Base-by-base conservation (phyloP, 495 filamentous ascomycete genomes). In the Parachaetomium inaequale region DNA sequence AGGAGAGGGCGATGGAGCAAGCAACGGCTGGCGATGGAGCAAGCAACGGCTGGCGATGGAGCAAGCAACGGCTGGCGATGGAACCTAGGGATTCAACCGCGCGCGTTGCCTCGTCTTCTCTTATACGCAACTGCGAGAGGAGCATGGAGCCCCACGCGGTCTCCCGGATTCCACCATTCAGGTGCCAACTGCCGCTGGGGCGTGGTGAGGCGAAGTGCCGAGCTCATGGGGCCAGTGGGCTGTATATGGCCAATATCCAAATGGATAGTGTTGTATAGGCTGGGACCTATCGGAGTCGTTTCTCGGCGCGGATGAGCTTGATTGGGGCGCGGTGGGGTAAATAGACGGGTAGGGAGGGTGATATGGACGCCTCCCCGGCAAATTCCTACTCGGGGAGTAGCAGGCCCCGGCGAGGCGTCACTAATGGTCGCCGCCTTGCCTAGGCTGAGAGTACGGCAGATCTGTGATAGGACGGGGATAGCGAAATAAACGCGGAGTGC, bases 111-210 rank as follows among this genome's bases (percentile, higher is more conserved):
- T 36, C 40, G 46, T 56, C 42, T 31, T n/a, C 17, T 57, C 26
- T 62, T 62, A 62, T 63, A 66, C 25, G 15, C 6, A 50, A 1
- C 21, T 19, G 12, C 15, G 40, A 29, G 36, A 57, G 7, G 26
- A 34, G 17, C 7, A 25, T 43, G 17, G 17, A 32, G n/a, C 21
- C 19, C 40, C 53, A 40, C 34, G 51, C 36, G 17, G n/a, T 15
- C 28, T 45, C 34, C 26, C 25, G 51, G 25, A 55, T 26, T 54
- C 25, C 29, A 17, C 28, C 29, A 5, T 56, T 59, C 31, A 26
- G 26, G 26, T 46, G 40, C 28, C 43, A 70, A 70, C 68, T 70
- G 68, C 68, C 68, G 68, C 43, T 40, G 55, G 55, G 56, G 42
- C n/a, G 46, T 19, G 26, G 23, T 8, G 31, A 31, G 31, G 40